Evolutionary conservation across 1,139 yeast species (phyloP).

Genomic region (Yamadazyma dushanensis): DNA sequence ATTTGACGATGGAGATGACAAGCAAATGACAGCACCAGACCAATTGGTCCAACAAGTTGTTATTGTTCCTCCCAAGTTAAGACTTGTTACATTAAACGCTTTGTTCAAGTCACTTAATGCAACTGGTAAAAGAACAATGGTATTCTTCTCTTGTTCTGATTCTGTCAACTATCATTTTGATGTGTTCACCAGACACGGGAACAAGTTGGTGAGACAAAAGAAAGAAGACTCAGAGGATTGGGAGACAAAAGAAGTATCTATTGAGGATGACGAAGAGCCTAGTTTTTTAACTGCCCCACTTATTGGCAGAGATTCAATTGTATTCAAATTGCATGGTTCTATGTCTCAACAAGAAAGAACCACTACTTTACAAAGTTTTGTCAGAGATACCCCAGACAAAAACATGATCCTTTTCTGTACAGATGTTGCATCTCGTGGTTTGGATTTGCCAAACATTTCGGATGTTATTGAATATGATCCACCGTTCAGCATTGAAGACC

Average conservation of each 20-base stretch:
- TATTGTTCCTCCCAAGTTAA: conserved; percentile 86
- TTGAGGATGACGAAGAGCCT: conserved; percentile 27
- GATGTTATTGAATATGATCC: conserved; percentile 69
- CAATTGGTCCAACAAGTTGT: conserved; percentile 78
- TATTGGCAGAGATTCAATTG: conserved; percentile 47
- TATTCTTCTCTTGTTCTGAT: conserved; percentile 91
- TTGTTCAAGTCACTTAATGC: conserved; percentile 46
- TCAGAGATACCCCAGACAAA: conserved; percentile 33
- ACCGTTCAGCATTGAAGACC: conserved; percentile 69
- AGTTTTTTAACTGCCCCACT: conserved; percentile 52
- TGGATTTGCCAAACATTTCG: conserved; percentile 66
- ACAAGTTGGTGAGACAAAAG: conserved; percentile 32
- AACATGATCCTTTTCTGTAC: conserved; percentile 78
- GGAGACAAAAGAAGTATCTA: conserved; percentile 19
- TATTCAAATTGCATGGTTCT: conserved; percentile 90
- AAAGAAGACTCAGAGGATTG: conserved; percentile 26
- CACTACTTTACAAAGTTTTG: conserved; percentile 67
- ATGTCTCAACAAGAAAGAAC: conserved; percentile 81
- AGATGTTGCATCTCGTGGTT: conserved; percentile 75
- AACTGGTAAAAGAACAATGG: conserved; percentile 59
- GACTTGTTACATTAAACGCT: conserved; percentile 80
- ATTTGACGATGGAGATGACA: conserved; percentile 31
- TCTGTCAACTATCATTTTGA: conserved; percentile 90
- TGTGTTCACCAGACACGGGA: conserved; percentile 62
- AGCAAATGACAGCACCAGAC: conserved; percentile 68